Evolutionary conservation across 768 basidiomycete species (phyloP).

Genomic region (Amanita jacksonii): DNA sequence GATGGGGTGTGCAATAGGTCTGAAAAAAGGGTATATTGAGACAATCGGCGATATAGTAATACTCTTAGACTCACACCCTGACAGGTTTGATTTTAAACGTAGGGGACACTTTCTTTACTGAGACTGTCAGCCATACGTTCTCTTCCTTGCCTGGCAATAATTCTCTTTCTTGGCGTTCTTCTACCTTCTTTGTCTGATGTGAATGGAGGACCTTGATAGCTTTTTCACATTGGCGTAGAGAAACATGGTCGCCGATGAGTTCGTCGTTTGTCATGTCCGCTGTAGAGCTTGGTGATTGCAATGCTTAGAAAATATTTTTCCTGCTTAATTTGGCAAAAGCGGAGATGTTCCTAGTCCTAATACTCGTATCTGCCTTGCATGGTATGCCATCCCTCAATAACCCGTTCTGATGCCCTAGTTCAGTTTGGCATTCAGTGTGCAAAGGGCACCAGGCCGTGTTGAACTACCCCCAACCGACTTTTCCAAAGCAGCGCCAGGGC

Average conservation of each 20-base stretch:
- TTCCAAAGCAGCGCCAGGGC: too few relatives aligned
- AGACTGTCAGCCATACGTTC: conserved; percentile 80
- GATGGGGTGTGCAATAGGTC: conserved; percentile 71
- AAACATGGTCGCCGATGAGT: conserved; percentile 65
- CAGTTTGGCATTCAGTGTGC: too few relatives aligned
- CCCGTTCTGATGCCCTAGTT: background rate
- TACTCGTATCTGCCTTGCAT: too few relatives aligned
- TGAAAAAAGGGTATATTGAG: conserved; percentile 16
- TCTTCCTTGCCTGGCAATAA: conserved; percentile 74
- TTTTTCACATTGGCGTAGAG: conserved; percentile 58
- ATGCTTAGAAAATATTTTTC: too few relatives aligned
- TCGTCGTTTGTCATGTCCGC: conserved; percentile 35
- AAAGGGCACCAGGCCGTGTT: too few relatives aligned
- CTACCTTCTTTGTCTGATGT: conserved; percentile 55
- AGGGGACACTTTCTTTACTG: conserved; percentile 74
- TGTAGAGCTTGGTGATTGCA: background rate
- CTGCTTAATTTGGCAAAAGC: too few relatives aligned
- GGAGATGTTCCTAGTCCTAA: too few relatives aligned
- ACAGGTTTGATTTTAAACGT: conserved; percentile 71
- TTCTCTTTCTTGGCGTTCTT: conserved; percentile 61
- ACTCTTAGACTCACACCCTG: conserved; percentile 56
- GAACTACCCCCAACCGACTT: too few relatives aligned
- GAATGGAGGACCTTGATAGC: conserved; percentile 74
- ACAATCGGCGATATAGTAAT: conserved; percentile 3
- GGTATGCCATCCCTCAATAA: too few relatives aligned